These are phyloP conservation scores for Citrus reticulata DNA, from an alignment of 345 rosid species.

Conservation along the genomic window DNA sequence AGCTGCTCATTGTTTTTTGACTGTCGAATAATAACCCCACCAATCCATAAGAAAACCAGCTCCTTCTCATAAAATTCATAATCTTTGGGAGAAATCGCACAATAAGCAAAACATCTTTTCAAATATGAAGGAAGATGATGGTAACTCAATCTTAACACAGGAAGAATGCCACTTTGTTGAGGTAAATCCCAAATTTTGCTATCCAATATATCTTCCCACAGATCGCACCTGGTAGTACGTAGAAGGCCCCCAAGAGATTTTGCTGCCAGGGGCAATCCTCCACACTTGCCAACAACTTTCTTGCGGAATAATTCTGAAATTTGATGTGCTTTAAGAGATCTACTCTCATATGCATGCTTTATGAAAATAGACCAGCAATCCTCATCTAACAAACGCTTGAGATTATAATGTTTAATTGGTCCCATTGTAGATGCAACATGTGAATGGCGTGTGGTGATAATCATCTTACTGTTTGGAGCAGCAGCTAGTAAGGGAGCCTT, in stretches of 20 bases:
- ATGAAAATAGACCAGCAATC: neutral
- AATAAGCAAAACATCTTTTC: constrained; percentile 1
- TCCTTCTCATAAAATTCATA: neutral
- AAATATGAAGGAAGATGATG: neutral
- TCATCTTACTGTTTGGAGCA: neutral
- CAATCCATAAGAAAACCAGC: neutral
- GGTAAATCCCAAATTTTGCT: neutral
- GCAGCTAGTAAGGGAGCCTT: neutral
- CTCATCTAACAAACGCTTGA: neutral
- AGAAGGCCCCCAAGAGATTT: neutral
- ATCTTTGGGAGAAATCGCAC: neutral
- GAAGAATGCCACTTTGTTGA: neutral
- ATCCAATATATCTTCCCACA: neutral
- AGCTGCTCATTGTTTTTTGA: neutral
- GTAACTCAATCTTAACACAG: neutral
- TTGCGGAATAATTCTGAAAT: neutral
- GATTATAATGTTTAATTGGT: neutral
- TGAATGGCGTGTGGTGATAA: neutral
- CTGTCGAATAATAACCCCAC: neutral
- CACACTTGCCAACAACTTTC: neutral
- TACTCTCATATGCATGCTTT: neutral
- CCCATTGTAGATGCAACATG: neutral
- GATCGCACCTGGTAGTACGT: neutral
- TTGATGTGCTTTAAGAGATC: neutral
- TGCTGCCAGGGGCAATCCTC: neutral